Percentiles rank a stretch among this genome's conserved stretches.
These are phyloP conservation scores for Penicillium nucicola DNA, from an alignment of 495 filamentous ascomycete genomes.

Conservation along the genomic window DNA sequence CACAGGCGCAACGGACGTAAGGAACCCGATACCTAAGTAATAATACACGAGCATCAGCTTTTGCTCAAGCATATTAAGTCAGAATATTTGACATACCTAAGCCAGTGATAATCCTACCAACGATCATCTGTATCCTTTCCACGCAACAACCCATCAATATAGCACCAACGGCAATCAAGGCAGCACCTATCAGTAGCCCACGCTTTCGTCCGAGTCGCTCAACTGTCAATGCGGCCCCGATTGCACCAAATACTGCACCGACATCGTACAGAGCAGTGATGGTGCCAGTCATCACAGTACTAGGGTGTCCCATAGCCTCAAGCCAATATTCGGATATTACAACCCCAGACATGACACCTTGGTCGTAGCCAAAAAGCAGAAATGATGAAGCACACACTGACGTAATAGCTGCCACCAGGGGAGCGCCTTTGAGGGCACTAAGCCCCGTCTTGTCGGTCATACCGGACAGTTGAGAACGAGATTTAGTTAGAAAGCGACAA, in stretches of 20 bases:
- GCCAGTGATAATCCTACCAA: constrained; percentile 32
- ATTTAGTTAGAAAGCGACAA: too few species aligned
- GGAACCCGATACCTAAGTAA: constrained; percentile 22
- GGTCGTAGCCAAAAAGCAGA: constrained; percentile 33
- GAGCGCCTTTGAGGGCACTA: constrained; percentile 6
- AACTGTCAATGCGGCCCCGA: constrained; percentile 44
- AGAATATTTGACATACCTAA: constrained; percentile 21
- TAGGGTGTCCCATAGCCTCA: constrained; percentile 11
- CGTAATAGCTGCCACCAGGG: constrained; percentile 26
- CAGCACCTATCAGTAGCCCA: constrained; percentile 42
- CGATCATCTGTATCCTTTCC: constrained; percentile 29
- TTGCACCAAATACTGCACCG: constrained; percentile 52
- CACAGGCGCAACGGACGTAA: constrained; percentile 29
- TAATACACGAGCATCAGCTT: neutral
- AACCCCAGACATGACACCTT: constrained; percentile 31
- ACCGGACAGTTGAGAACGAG: neutral
- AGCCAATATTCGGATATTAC: constrained; percentile 18
- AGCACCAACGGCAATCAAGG: constrained; percentile 48
- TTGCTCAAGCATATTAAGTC: neutral
- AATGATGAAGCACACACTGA: constrained; percentile 25
- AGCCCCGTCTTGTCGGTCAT: constrained; percentile 16
- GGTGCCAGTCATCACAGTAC: constrained; percentile 15
- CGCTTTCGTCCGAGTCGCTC: constrained; percentile 49
- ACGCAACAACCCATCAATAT: constrained; percentile 48
- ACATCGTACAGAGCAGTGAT: constrained; percentile 53